phyloP scores from a whole-genome alignment of 495 filamentous ascomycete genomes.

The Tuber indicum region DNA sequence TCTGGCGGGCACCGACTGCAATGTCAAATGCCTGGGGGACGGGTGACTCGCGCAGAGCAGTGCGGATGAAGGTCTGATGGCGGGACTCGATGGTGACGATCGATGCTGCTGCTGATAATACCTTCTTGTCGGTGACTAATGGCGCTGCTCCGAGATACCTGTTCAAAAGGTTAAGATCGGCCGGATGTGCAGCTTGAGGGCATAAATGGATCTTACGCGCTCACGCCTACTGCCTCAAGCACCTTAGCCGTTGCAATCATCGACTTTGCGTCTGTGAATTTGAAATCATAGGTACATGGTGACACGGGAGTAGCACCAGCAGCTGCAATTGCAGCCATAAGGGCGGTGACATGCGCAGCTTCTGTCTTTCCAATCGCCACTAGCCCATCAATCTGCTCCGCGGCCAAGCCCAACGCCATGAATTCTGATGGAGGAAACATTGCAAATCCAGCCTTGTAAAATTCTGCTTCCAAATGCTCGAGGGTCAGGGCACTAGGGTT shows the following conservation, averaged over 20 bases:
- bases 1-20: constrained; percentile 51
- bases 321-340: constrained; percentile 51
- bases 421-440: constrained; percentile 57
- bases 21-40: constrained; percentile 58
- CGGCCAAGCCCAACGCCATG: constrained; percentile 50
- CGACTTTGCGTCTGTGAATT: constrained; percentile 53
- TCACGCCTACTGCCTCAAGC: constrained; percentile 58
- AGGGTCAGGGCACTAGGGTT: constrained; percentile 54
- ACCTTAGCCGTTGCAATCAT: constrained; percentile 57
- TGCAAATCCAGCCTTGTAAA: constrained; percentile 58
- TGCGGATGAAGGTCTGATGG: constrained; percentile 57
- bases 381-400: constrained; percentile 48
- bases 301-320: constrained; percentile 54
- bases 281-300: constrained; percentile 58
- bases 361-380: constrained; percentile 52
- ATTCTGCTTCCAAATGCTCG: constrained; percentile 58
- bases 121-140: constrained; percentile 49
- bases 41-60: constrained; percentile 46
- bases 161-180: background rate
- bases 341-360: constrained; percentile 52
- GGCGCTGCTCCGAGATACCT: constrained; percentile 57
- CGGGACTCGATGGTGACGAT: constrained; percentile 58
- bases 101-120: constrained; percentile 53
- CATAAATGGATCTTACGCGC: constrained; percentile 44
- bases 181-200: no score